Evolutionary conservation across 768 basidiomycete species (phyloP), one percentile per base, ranked within the genome.

Genomic region (Pulveroboletus sp.): DNA sequence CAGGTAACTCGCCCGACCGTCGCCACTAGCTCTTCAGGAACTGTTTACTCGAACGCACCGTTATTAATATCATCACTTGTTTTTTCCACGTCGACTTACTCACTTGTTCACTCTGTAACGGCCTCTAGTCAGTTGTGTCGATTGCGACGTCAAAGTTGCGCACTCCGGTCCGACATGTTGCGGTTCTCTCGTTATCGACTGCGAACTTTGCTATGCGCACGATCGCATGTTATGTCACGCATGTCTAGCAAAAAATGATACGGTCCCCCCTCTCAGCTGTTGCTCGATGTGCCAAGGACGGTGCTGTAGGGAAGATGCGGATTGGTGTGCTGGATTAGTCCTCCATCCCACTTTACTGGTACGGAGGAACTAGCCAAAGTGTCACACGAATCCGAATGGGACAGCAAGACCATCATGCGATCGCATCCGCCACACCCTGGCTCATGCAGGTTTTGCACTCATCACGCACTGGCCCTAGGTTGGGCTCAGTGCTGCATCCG

Each of bases 301-400:
- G 51, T 37, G 46, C 38, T 63, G 57, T 9, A 46, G 32, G 10
- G 44, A 49, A 26, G 57, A 63, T 63, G n/a, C n/a, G n/a, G n/a
- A n/a, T n/a, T n/a, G n/a, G n/a, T n/a, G 60, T 33, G 21, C 39
- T 5, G 61, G 61, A 5, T 11, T 49, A 8, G 5, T 60, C 44
- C 4, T 27, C 30, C 18, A 54, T 3, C 61, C 51, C 8, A n/a
- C n/a, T n/a, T n/a, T 10, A 17, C 30, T 8, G 57, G 47, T 3
- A 53, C 61, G 6, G n/a, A 37, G 15, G 54, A 43, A 6, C 26
- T 46, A 2, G 37, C 32, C 8, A 10, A 51, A n/a, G 38, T 63
- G 3, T 44, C 47, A 17, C 32, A 6, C 11, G 9, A 46, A 15
- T 24, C 18, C n/a, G 26, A 50, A 0, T 60, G 51, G 54, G 61